A percentile compares a stretch with the other conserved stretches of the same genome.
Conservation (phyloP, 306 rosid species). For the Corylus heterophylla region DNA sequence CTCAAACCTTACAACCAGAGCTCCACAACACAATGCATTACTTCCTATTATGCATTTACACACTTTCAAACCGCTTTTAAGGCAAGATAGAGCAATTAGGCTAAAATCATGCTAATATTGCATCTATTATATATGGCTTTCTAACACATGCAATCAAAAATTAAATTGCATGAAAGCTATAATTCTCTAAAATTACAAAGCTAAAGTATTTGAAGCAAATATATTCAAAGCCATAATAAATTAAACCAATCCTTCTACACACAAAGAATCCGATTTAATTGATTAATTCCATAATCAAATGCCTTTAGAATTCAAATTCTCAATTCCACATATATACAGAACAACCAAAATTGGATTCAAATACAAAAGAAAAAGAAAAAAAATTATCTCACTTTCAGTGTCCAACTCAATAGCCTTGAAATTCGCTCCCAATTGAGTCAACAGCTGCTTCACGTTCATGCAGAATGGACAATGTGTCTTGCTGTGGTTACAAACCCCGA, state of each 20-base stretch:
- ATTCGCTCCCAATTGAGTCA: conserved; percentile 43
- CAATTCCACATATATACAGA: background rate
- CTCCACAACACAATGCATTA: background rate
- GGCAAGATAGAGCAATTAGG: background rate
- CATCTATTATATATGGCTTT: background rate
- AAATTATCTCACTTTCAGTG: conserved; percentile 45
- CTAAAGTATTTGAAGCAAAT: too few relatives aligned
- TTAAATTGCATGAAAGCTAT: background rate
- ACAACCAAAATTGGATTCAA: background rate
- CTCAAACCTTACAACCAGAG: background rate
- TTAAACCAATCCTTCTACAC: background rate
- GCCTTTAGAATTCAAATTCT: background rate
- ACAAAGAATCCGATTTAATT: background rate
- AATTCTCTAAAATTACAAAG: background rate
- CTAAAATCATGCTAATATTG: background rate
- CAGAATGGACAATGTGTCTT: conserved; percentile 70
- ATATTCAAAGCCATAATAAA: too few relatives aligned
- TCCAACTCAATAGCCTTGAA: conserved; percentile 63
- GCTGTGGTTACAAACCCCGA: conserved; percentile 36
- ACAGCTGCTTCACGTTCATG: conserved; percentile 53
- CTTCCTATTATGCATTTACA: background rate
- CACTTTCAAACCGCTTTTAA: background rate
- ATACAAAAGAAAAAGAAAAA: background rate
- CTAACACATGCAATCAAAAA: background rate
- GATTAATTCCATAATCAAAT: background rate